These are phyloP conservation scores for Rhododendron vialii DNA, from an alignment of 148 eudicot genomes.

Conservation along the genomic window DNA sequence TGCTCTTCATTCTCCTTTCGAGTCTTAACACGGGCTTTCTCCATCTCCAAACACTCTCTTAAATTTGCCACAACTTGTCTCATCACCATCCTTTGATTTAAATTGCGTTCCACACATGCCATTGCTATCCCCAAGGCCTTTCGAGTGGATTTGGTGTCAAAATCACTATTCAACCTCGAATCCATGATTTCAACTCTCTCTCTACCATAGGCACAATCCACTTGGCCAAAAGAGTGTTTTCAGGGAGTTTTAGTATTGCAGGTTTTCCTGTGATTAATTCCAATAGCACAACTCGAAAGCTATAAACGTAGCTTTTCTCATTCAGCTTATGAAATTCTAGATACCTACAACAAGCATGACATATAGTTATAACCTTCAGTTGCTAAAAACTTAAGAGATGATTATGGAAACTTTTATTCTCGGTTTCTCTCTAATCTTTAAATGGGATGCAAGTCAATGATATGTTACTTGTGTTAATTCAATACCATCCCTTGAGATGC, in stretches of 20 bases:
- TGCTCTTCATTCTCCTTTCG: not conserved
- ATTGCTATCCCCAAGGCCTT: not conserved
- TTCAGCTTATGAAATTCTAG: not conserved
- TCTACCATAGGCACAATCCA: not conserved
- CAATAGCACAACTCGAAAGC: constrained; percentile 7
- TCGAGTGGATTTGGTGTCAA: not conserved
- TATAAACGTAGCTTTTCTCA: constrained; percentile 1
- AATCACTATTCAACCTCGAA: not conserved
- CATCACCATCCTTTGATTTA: not conserved
- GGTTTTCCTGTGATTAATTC: constrained; percentile 4
- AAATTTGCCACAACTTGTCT: not conserved
- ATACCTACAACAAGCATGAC: not conserved
- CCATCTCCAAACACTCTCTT: not conserved
- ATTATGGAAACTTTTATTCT: too few relatives aligned
- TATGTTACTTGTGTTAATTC: too few relatives aligned
- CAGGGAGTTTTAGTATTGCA: not conserved
- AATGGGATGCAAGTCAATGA: too few relatives aligned
- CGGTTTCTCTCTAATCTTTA: too few relatives aligned
- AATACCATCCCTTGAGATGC: too few relatives aligned
- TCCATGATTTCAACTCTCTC: not conserved
- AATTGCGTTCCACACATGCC: not conserved
- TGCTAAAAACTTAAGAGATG: too few relatives aligned
- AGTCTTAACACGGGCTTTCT: not conserved
- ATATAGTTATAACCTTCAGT: too few relatives aligned
- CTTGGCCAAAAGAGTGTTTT: not conserved